phyloP scores from a whole-genome alignment of 257 asterid species.

The Solanum rostratum region DNA sequence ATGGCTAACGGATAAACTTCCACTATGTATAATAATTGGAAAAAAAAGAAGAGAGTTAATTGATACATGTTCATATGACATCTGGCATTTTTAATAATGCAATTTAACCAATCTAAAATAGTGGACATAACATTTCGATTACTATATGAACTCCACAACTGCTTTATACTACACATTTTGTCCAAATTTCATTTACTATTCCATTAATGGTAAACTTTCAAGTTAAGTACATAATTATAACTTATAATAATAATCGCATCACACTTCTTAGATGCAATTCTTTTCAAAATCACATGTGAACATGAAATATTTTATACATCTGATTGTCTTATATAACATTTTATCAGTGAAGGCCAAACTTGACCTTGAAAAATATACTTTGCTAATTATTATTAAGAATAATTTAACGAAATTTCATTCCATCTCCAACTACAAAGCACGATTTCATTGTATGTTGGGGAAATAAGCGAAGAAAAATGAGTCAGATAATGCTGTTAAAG shows the following conservation, averaged over 20 bases:
- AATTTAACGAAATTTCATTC: neutral
- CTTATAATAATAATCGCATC: neutral
- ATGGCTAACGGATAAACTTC: neutral
- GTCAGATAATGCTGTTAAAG: too few relatives aligned
- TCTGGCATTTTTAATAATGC: neutral
- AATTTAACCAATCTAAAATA: neutral
- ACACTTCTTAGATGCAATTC: neutral
- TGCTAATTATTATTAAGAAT: too few relatives aligned
- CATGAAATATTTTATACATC: rapidly evolving
- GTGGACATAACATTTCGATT: neutral
- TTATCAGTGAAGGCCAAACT: neutral
- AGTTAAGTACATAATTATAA: neutral
- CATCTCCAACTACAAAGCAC: neutral
- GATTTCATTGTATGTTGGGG: too few relatives aligned
- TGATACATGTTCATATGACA: neutral
- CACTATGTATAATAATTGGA: neutral
- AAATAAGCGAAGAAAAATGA: too few relatives aligned
- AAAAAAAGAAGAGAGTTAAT: neutral
- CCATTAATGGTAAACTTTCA: neutral
- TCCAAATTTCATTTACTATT: neutral
- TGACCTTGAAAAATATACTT: neutral
- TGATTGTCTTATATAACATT: neutral
- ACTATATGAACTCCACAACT: neutral
- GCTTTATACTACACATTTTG: neutral
- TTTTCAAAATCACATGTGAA: neutral